phyloP scores from a whole-genome alignment of 192 early-diverging fungal species.

The Pilobolus umbonatus region DNA sequence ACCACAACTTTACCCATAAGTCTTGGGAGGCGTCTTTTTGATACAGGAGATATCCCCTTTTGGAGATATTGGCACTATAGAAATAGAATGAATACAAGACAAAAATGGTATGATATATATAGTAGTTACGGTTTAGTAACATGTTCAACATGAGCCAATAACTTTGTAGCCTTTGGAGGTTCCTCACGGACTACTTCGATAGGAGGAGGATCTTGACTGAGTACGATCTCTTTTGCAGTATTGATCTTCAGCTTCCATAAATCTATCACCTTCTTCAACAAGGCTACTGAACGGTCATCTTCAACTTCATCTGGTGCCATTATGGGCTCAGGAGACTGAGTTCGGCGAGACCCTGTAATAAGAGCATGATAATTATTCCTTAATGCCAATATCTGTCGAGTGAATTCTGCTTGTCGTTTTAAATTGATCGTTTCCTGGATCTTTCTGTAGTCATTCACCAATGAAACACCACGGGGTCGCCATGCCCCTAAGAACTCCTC shows the following conservation, averaged over 20 bases:
- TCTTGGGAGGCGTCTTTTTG: slow-evolving; percentile 51
- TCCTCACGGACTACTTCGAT: slow-evolving; percentile 10
- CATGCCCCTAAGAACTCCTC: slow-evolving; percentile 62
- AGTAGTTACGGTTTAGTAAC: slow-evolving; percentile 36
- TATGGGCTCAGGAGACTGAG: background rate
- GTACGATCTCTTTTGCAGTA: slow-evolving; percentile 39
- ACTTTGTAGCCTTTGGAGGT: slow-evolving; percentile 19
- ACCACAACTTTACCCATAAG: slow-evolving; percentile 73
- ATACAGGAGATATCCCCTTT: slow-evolving; percentile 49
- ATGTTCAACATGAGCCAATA: slow-evolving; percentile 40
- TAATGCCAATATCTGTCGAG: slow-evolving; percentile 36
- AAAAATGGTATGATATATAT: background rate
- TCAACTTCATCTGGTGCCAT: background rate
- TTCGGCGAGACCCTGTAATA: background rate
- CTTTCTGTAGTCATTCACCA: slow-evolving; percentile 52
- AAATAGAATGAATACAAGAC: background rate
- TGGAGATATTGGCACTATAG: slow-evolving; percentile 47
- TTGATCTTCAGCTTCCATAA: slow-evolving; percentile 32
- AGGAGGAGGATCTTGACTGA: slow-evolving; percentile 44
- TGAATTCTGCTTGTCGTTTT: slow-evolving; percentile 37
- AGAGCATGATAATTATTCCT: slow-evolving; percentile 3
- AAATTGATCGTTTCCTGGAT: slow-evolving; percentile 27
- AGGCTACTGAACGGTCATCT: background rate
- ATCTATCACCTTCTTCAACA: slow-evolving; percentile 15
- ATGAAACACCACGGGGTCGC: slow-evolving; percentile 65